Evolutionary conservation across 345 rosid species (phyloP), one percentile per base, ranked within the genome.

Genomic region (Excoecaria agallocha): DNA sequence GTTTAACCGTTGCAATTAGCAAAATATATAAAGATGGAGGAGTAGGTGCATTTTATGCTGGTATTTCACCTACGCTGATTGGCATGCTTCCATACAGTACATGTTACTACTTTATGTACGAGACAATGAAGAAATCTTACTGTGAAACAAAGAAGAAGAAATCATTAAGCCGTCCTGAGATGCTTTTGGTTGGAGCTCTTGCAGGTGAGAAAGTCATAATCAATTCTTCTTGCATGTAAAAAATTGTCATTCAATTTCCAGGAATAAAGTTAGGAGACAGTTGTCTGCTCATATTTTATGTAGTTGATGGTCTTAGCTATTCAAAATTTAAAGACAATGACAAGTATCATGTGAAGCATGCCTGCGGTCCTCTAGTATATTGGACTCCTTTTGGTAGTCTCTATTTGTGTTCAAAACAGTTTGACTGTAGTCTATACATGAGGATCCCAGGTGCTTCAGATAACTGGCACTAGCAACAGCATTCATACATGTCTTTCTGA

Each of bases 51-150:
- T 89, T 96, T 76, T 90, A 96, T 61, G 85, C 98, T 22, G 98
- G 99, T 50, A 49, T 96, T 68, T 82, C 86, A 61, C 99, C 99
- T 20, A 91, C 98, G 6, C 75, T 95, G 71, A 76, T 91, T 0
- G 99, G 99, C 72, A 95, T 95, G 99, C 97, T 95, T 83, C 99
- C 99, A 1, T 94, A 92, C 75, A 90, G 96, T 82, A 95, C 99
- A 12, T 91, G 98, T 83, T 96, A 84, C 82, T 96, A 96, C 84
- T 96, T 93, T 79, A 87, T 96, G 89, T 91, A 93, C 59, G 99
- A 93, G 81, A 90, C 81, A 8, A 74, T 87, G 76, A 93, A 96
- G 87, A 89, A 73, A 19, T 77, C 91, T 0, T 93, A 96, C 75
- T 93, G 99, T 76, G 58, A 84, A 59, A 64, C 89, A 71, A 90